These are phyloP conservation scores for Colletotrichum endophyticum DNA, from an alignment of 2,329 filamentous ascomycete genomes.

Conservation along the genomic window DNA sequence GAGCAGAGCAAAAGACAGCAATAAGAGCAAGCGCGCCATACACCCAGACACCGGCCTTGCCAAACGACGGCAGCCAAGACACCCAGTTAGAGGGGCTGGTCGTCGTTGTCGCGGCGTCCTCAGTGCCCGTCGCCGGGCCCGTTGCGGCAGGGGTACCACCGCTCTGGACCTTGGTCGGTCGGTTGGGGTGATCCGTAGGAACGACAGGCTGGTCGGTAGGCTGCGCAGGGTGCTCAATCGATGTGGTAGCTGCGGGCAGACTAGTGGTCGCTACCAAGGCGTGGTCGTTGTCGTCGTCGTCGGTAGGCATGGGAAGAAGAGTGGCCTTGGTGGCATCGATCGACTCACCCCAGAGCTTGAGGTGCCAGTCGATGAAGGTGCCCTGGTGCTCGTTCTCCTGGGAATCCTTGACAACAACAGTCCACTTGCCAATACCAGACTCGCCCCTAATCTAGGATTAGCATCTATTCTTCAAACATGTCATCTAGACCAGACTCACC, in stretches of 20 bases:
- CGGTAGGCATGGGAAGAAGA: conserved; percentile 80
- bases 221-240: conserved; percentile 50
- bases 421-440: conserved; percentile 86
- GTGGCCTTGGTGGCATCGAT: conserved; percentile 77
- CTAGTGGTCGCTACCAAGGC: conserved; percentile 68
- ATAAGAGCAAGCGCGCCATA: conserved; percentile 88
- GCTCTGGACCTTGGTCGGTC: conserved; percentile 58
- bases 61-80: conserved; percentile 90
- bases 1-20: conserved; percentile 77
- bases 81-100: conserved; percentile 74
- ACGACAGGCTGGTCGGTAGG: conserved; percentile 49
- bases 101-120: conserved; percentile 41
- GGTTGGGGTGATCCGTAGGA: conserved; percentile 68
- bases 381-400: conserved; percentile 78
- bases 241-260: conserved; percentile 64
- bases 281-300: conserved; percentile 84
- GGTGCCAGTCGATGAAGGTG: conserved; percentile 86
- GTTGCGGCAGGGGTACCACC: conserved; percentile 34
- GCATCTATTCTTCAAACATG: neutral
- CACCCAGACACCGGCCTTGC: conserved; percentile 91
- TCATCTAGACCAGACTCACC: conserved; percentile 56
- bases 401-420: conserved; percentile 85
- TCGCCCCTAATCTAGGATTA: conserved; percentile 71
- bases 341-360: conserved; percentile 92
- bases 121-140: conserved; percentile 33